Base-by-base conservation (phyloP, 2,329 filamentous ascomycete species). In the Trichoderma sp. region DNA sequence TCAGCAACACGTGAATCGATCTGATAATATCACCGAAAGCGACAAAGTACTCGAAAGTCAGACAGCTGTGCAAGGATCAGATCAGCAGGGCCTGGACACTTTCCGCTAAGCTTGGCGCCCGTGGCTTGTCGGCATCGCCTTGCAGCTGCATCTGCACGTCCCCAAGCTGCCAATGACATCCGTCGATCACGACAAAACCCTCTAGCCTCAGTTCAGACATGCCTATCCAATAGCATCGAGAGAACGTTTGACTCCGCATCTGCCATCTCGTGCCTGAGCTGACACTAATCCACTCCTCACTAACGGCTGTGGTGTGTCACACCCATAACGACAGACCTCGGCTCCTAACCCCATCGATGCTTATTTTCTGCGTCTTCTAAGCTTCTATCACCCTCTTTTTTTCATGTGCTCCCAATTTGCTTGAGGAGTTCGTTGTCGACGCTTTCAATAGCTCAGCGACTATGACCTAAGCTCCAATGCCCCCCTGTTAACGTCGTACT, bases 231-330 rank as follows among this genome's bases (percentile, higher is more conserved):
- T 39, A 30, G 36, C 30, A 47, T 59, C 36, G n/a, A 36, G 47
- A 5, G 36, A 23, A 23, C 34, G 20, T 20, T 43, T 34, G 34
- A n/a, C 34, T 43, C 68, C 61, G 68, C 68, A 58, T 62, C 53
- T 36, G 12, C 20, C 50, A 47, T 65, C 39, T 50, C 30, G 66
- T 69, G 66, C 66, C 66, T 69, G 66, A 62, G 57, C 66, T 69
- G 66, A 69, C 39, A n/a, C 57, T 28, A 34, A 34, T 23, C 50
- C 47, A 12, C 36, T 20, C 34, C 57, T 39, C 26, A 50, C 23
- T 62, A 62, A 39, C 15, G 34, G 26, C 43, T 26, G 13, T 3
- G 20, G 47, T 39, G 39, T 61, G 66, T 15, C 66, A 62, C 66
- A 36, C 57, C 66, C 66, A 20, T 6, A 43, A 36, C 13, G 39